These are phyloP conservation scores for Paecilomyces dactylethromorphus DNA, from an alignment of 2,329 filamentous ascomycete genomes.

Conservation along the genomic window DNA sequence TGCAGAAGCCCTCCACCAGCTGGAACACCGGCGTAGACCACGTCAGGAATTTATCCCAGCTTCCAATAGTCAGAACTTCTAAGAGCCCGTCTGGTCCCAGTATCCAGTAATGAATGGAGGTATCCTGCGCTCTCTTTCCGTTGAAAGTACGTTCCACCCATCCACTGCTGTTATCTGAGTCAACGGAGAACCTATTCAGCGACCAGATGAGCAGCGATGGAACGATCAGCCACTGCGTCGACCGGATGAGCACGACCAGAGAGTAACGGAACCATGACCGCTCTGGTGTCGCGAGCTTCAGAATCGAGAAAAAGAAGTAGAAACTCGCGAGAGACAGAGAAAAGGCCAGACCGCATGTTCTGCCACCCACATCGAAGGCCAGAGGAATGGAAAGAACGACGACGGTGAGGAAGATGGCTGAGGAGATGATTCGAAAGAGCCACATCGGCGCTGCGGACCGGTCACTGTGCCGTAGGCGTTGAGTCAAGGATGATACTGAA, in stretches of 20 bases:
- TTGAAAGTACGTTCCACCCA: slow-evolving; percentile 79
- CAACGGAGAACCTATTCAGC: slow-evolving; percentile 88
- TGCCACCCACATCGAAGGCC: slow-evolving; percentile 94
- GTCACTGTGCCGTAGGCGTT: not conserved
- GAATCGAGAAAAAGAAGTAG: slow-evolving; percentile 79
- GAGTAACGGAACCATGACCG: slow-evolving; percentile 67
- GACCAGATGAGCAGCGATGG: slow-evolving; percentile 89
- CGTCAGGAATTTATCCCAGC: slow-evolving; percentile 80
- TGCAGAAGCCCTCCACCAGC: slow-evolving; percentile 92
- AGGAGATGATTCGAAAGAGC: slow-evolving; percentile 73
- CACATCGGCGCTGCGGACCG: slow-evolving; percentile 54
- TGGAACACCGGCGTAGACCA: slow-evolving; percentile 96
- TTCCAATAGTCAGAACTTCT: slow-evolving; percentile 72
- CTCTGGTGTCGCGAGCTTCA: slow-evolving; percentile 76
- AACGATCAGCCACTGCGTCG: slow-evolving; percentile 80
- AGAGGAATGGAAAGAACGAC: slow-evolving; percentile 94
- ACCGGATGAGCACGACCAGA: slow-evolving; percentile 61
- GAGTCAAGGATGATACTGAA: not conserved
- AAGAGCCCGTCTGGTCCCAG: slow-evolving; percentile 80
- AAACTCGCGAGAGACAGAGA: slow-evolving; percentile 82
- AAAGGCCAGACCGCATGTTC: slow-evolving; percentile 89
- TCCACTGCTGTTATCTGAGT: slow-evolving; percentile 59
- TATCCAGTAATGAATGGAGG: slow-evolving; percentile 73
- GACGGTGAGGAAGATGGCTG: slow-evolving; percentile 78
- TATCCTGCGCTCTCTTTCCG: slow-evolving; percentile 55